Conservation (phyloP, 2,329 filamentous ascomycete genomes). For the Aureobasidium sp. region DNA sequence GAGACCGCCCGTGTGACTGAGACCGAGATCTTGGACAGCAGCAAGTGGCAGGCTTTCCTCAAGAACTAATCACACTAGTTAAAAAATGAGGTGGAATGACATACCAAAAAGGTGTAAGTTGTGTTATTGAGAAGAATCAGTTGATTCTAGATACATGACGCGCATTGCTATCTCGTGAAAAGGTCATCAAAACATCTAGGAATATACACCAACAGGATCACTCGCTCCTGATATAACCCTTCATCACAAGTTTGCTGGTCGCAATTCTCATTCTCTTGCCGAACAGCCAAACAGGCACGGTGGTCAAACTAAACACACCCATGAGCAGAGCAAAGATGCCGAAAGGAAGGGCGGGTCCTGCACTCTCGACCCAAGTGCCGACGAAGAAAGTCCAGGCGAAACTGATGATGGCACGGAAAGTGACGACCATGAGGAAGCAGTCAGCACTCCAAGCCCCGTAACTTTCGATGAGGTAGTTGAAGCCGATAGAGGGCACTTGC, state of each 20-base stretch:
- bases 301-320: conserved; percentile 39
- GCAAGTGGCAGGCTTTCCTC: conserved; percentile 8
- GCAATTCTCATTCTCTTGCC: conserved; percentile 38
- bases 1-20: neutral
- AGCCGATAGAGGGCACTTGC: conserved; percentile 37
- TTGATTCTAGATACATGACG: neutral
- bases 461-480: conserved; percentile 35
- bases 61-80: neutral
- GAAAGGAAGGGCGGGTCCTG: conserved; percentile 43
- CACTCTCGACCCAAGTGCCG: conserved; percentile 39
- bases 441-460: conserved; percentile 33
- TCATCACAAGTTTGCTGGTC: conserved; percentile 20
- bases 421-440: conserved; percentile 49
- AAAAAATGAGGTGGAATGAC: neutral
- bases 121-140: neutral
- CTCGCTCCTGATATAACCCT: neutral
- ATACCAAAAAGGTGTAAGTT: neutral
- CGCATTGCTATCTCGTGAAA: neutral
- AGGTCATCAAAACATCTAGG: neutral
- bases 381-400: conserved; percentile 52
- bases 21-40: neutral
- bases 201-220: neutral
- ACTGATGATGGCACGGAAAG: conserved; percentile 41
- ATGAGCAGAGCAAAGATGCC: conserved; percentile 48
- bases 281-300: conserved; percentile 32